These are phyloP conservation scores for Triangularia verruculosa DNA, from an alignment of 2,329 filamentous ascomycete species.

Conservation along the genomic window DNA sequence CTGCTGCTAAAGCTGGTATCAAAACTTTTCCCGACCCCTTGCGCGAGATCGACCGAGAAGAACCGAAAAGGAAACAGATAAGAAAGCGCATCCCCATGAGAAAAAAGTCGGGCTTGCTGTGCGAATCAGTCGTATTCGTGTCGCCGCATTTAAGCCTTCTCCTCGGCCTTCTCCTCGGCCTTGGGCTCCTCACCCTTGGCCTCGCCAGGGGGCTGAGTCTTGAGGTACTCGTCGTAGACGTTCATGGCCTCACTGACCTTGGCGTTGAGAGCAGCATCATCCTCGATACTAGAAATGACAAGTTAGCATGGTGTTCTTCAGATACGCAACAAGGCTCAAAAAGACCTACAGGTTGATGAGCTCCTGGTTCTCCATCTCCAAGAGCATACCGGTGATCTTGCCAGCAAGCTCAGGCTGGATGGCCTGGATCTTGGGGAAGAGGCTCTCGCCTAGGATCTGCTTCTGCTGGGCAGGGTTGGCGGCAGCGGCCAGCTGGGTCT, in stretches of 20 bases:
- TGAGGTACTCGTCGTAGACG: slow-evolving; percentile 98
- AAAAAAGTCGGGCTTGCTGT: slow-evolving; percentile 16
- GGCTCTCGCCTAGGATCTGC: slow-evolving; percentile 95
- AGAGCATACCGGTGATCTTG: slow-evolving; percentile 99
- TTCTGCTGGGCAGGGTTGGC: slow-evolving; percentile 76
- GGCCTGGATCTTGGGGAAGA: slow-evolving; percentile 97
- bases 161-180: slow-evolving; percentile 50
- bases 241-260: slow-evolving; percentile 98
- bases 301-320: slow-evolving; percentile 12
- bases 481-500: slow-evolving; percentile 55
- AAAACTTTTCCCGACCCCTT: slow-evolving; percentile 31
- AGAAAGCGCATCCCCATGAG: slow-evolving; percentile 20
- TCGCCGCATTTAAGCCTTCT: slow-evolving; percentile 47
- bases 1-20: slow-evolving; percentile 30
- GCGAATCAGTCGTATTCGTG: slow-evolving; percentile 20
- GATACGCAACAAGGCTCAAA: background rate
- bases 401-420: slow-evolving; percentile 94
- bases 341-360: slow-evolving; percentile 86
- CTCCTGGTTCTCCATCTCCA: slow-evolving; percentile 98
- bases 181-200: slow-evolving; percentile 41
- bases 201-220: slow-evolving; percentile 60
- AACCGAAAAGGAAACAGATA: slow-evolving; percentile 24
- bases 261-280: slow-evolving; percentile 80
- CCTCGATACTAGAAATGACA: slow-evolving; percentile 65
- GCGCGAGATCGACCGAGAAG: slow-evolving; percentile 26